A percentile compares a stretch with the other conserved stretches of the same genome.
These are phyloP conservation scores for Nicotiana otophora DNA, from an alignment of 257 asterid species.

Conservation along the genomic window DNA sequence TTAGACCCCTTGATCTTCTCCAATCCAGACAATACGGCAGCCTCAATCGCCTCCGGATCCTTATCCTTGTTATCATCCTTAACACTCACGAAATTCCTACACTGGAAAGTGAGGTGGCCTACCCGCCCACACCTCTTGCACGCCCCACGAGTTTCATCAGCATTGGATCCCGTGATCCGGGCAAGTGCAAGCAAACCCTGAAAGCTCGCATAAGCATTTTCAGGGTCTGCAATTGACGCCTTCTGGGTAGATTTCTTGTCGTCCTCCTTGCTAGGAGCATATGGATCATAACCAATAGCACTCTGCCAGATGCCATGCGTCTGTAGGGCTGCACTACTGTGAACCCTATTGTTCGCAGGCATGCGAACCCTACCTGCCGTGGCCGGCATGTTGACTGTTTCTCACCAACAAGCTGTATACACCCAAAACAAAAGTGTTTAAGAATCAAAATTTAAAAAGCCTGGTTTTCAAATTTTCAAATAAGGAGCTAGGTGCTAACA, in stretches of 20 bases:
- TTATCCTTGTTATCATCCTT: slow-evolving; percentile 49
- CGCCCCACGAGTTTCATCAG: slow-evolving; percentile 85
- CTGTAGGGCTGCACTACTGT: slow-evolving; percentile 97
- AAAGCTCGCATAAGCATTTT: slow-evolving; percentile 80
- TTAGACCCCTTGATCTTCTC: slow-evolving; percentile 50
- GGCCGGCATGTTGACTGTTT: slow-evolving; percentile 69
- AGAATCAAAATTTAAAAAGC: background rate
- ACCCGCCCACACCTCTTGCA: slow-evolving; percentile 93
- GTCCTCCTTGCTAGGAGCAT: slow-evolving; percentile 85
- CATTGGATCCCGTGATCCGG: slow-evolving; percentile 75
- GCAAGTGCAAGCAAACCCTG: slow-evolving; percentile 94
- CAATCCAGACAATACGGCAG: slow-evolving; percentile 62
- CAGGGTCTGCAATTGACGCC: slow-evolving; percentile 49
- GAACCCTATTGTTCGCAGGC: slow-evolving; percentile 99
- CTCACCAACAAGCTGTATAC: slow-evolving; percentile 3
- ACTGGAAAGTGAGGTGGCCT: slow-evolving; percentile 88
- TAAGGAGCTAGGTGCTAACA: background rate
- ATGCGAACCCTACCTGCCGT: slow-evolving; percentile 99
- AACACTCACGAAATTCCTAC: slow-evolving; percentile 87
- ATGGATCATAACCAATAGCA: slow-evolving; percentile 95
- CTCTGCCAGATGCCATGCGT: slow-evolving; percentile 99
- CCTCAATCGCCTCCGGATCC: slow-evolving; percentile 51
- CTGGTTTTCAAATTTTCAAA: background rate
- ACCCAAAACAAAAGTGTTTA: background rate
- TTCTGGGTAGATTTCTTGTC: slow-evolving; percentile 30